Conservation (phyloP, 371 early-diverging fungal species). For the Mortierella sp. region DNA sequence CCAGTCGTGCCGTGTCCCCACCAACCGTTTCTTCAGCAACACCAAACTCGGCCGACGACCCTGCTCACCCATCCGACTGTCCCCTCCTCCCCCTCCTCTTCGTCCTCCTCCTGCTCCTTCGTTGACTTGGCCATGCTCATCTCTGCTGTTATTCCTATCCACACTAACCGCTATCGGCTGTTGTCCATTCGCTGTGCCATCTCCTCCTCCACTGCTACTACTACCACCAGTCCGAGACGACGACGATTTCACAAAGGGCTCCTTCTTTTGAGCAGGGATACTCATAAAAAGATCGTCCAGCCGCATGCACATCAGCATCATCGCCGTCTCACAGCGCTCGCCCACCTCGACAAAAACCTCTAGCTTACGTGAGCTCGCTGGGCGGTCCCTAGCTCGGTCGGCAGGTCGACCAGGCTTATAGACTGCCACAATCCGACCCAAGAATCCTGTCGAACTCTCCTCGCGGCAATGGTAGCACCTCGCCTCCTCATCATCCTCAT, state of each 20-base stretch:
- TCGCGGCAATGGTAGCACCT: conserved; percentile 48
- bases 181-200: not conserved
- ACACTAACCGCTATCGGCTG: not conserved
- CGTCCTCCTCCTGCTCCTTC: not conserved
- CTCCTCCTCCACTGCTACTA: not conserved
- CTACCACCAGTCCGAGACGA: not conserved
- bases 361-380: conserved; percentile 26
- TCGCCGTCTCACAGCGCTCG: conserved; percentile 46
- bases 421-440: conserved; percentile 42
- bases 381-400: conserved; percentile 42
- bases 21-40: conserved; percentile 12
- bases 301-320: conserved; percentile 51
- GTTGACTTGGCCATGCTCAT: not conserved
- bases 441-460: conserved; percentile 21
- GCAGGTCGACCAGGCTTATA: conserved; percentile 41
- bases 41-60: not conserved
- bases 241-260: conserved; percentile 14
- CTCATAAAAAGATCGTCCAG: conserved; percentile 50
- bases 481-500: conserved; percentile 29
- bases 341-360: conserved; percentile 48
- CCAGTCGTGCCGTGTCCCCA: conserved; percentile 7
- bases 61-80: no score
- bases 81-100: not conserved
- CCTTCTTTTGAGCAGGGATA: conserved; percentile 39
- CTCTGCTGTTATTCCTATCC: not conserved